phyloP scores from a whole-genome alignment of 139 green algal species.

The Nannochloris sp. region DNA sequence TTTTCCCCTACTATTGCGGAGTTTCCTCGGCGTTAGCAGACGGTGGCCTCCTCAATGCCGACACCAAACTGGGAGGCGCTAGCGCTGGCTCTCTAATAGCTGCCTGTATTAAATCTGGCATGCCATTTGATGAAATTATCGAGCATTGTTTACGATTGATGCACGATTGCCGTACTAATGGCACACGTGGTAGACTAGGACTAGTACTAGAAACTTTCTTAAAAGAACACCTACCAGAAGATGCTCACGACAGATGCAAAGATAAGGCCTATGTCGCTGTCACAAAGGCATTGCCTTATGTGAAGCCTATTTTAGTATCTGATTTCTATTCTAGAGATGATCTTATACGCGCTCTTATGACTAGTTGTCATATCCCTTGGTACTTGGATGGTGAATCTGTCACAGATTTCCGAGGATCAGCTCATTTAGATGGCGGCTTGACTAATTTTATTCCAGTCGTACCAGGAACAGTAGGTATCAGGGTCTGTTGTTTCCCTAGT shows the following conservation, averaged over 20 bases:
- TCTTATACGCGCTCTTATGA: conserved; percentile 65
- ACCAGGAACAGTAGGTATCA: conserved; percentile 29
- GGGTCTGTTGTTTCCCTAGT: conserved; percentile 58
- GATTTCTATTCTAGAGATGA: conserved; percentile 61
- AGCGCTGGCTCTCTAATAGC: conserved; percentile 71
- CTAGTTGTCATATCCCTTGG: conserved; percentile 70
- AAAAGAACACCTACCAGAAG: conserved; percentile 37
- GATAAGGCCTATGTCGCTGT: conserved; percentile 39
- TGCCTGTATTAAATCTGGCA: conserved; percentile 47
- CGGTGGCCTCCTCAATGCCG: conserved; percentile 36
- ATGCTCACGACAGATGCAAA: conserved; percentile 33
- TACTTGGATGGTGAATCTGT: conserved; percentile 11
- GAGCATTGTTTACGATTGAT: conserved; percentile 36
- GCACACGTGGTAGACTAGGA: conserved; percentile 46
- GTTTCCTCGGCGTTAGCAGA: conserved; percentile 32
- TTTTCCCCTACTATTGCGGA: conserved; percentile 68
- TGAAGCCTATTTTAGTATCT: conserved; percentile 37
- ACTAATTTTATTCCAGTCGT: conserved; percentile 77
- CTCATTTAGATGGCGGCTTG: conserved; percentile 65
- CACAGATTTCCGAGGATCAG: conserved; percentile 44
- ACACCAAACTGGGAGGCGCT: conserved; percentile 51
- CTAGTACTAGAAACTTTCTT: conserved; percentile 30
- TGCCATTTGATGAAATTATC: conserved; percentile 30
- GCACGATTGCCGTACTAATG: conserved; percentile 34
- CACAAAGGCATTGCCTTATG: conserved; percentile 30